Base-by-base conservation (phyloP, 1,284 basidiomycete species). In the Trametes versicolor region DNA sequence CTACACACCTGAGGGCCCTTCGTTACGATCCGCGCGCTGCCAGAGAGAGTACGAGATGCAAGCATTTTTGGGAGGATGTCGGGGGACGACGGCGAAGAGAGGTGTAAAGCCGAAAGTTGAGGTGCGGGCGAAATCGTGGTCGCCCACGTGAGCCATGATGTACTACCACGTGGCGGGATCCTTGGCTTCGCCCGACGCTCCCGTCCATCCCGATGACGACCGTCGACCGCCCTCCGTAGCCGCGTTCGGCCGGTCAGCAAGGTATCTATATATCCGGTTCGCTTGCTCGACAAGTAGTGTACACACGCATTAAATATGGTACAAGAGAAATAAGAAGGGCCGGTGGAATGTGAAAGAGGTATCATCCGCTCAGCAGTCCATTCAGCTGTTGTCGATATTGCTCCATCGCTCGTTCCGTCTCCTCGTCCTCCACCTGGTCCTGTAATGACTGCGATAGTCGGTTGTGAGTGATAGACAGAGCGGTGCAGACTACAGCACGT, bases 371-470 rank as follows among this genome's bases (percentile, higher is more conserved):
- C 72, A 97, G 82, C 50, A 97, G 80, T 58, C 94, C 95, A 65
- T 93, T 90, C 71, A 97, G 84, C 76, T 97, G 91, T 72, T 91
- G 86, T 73, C 93, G 89, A 80, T 96, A 96, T 70, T 91, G 86
- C 77, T 94, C 92, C 89, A 96, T 91, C 71, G 92, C 92, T 64
- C 87, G 85, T 76, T 95, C 94, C 62, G 87, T 89, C 78, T 93
- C 92, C 73, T 92, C 92, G 72, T 96, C 94, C 70, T 91, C 87
- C 73, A 88, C 74, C 63, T 81, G 82, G 71, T 89, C 85, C 71
- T 91, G 82, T 69, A 82, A 68, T 55, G 84, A 75, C 87, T 89
- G 68, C 17, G 60, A 32, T 50, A 39, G 5, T 19, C n/a, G 58
- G 34, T 54, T n/a, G 34, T 45, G 21, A 60, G n/a, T 43, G 21